Evolutionary conservation across 345 rosid species (phyloP).

Genomic region (Turritis glabra): DNA sequence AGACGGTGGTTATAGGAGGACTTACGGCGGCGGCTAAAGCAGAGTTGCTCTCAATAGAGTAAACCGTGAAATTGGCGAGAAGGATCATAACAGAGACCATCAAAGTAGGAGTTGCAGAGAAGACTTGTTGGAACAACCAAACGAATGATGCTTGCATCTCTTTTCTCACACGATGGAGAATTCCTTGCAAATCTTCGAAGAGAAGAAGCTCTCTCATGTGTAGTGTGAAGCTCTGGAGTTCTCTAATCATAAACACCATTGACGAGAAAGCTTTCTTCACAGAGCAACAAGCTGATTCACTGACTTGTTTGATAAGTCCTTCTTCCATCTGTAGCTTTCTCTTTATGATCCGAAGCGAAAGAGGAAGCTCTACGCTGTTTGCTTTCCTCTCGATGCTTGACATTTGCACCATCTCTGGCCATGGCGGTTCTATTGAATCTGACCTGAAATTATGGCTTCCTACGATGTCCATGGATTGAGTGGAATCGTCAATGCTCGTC

Average conservation of each 20-base stretch:
- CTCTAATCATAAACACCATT: constrained; percentile 90
- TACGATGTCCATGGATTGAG: not conserved
- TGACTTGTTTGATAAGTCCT: constrained; percentile 57
- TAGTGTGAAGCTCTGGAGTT: constrained; percentile 69
- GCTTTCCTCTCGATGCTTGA: constrained; percentile 80
- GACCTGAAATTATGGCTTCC: constrained; percentile 1
- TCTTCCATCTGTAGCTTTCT: constrained; percentile 79
- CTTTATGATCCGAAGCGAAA: constrained; percentile 79
- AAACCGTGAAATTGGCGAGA: constrained; percentile 78
- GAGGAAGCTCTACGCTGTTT: constrained; percentile 78
- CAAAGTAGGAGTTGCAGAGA: constrained; percentile 88
- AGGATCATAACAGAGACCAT: constrained; percentile 96
- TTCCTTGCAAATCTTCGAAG: constrained; percentile 72
- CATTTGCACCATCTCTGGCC: constrained; percentile 49
- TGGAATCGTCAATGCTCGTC: not conserved
- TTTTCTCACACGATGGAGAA: constrained; percentile 63
- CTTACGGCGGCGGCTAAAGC: constrained; percentile 52
- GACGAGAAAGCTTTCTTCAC: constrained; percentile 87
- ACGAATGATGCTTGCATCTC: constrained; percentile 92
- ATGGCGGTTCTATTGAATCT: constrained; percentile 39
- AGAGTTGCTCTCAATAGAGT: constrained; percentile 63
- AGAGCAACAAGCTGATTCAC: constrained; percentile 74
- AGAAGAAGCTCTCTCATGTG: constrained; percentile 76
- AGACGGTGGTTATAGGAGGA: constrained; percentile 35
- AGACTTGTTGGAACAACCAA: constrained; percentile 93